Percentiles rank a stretch among this genome's conserved stretches.
phyloP scores from a whole-genome alignment of 2,329 filamentous ascomycete species.

The Fonsecaea erecta region DNA sequence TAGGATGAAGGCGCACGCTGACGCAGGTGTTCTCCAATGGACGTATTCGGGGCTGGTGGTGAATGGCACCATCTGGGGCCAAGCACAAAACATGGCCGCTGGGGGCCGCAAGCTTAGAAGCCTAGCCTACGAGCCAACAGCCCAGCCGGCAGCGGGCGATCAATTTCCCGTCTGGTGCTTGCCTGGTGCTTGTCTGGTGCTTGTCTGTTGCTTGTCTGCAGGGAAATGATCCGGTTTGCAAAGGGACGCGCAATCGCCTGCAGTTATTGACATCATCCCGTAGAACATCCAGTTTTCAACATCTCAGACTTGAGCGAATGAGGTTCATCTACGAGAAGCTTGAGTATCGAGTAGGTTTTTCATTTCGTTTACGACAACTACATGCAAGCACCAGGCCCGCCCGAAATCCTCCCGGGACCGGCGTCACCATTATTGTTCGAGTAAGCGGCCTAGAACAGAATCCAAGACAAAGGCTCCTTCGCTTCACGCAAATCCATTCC shows the following conservation, averaged over 20 bases:
- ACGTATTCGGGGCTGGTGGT: neutral
- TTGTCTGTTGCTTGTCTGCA: neutral
- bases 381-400: neutral
- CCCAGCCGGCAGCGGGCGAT: neutral
- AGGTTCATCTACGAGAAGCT: too few species aligned
- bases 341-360: neutral
- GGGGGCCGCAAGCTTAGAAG: too few species aligned
- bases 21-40: conserved; percentile 12
- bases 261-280: conserved; percentile 8
- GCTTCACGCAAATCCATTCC: conserved; percentile 20
- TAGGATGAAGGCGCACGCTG: neutral
- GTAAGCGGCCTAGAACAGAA: conserved; percentile 13
- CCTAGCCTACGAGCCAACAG: neutral
- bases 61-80: neutral
- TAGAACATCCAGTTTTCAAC: neutral
- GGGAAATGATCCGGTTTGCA: too few species aligned
- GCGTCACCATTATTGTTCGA: neutral
- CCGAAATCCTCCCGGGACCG: neutral
- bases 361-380: neutral
- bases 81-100: too few species aligned
- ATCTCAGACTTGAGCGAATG: too few species aligned
- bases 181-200: too few species aligned
- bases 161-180: neutral
- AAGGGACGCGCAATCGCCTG: conserved; percentile 7
- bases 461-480: conserved; percentile 20